Evolutionary conservation across 495 filamentous ascomycete species (phyloP).

Genomic region (Amphirosellinia nigrospora): DNA sequence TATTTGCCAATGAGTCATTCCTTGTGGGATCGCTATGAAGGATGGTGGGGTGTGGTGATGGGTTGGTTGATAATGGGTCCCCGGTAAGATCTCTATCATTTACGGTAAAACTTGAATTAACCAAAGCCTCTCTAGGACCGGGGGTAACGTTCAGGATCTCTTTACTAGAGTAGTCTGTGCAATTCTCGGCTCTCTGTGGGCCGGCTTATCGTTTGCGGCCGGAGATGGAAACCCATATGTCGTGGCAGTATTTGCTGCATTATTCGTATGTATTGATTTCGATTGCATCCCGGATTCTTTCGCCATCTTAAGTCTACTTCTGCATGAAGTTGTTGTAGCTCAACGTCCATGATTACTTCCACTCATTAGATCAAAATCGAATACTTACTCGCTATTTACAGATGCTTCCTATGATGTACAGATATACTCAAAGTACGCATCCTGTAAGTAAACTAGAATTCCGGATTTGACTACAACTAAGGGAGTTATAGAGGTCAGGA

Average conservation of each 20-base stretch:
- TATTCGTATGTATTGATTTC: constrained; percentile 40
- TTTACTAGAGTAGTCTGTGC: constrained; percentile 53
- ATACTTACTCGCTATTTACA: constrained; percentile 1
- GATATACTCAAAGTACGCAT: constrained; percentile 61
- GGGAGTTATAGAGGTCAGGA: constrained; percentile 47
- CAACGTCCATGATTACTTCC: background rate
- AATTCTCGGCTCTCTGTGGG: constrained; percentile 60
- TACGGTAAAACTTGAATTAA: background rate
- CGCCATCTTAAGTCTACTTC: background rate
- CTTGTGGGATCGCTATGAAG: constrained; percentile 61
- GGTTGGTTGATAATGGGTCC: constrained; percentile 66
- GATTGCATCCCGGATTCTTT: background rate
- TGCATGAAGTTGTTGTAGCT: background rate
- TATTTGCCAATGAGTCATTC: constrained; percentile 49
- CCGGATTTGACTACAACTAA: background rate
- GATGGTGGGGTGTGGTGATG: constrained; percentile 64
- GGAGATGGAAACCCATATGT: constrained; percentile 59
- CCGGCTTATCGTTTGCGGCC: constrained; percentile 56
- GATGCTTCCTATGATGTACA: constrained; percentile 64
- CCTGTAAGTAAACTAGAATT: constrained; percentile 41
- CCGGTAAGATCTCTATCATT: constrained; percentile 26
- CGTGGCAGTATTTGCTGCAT: constrained; percentile 60
- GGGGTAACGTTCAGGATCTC: constrained; percentile 62
- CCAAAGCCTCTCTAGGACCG: constrained; percentile 46
- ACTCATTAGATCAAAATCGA: background rate